These are phyloP conservation scores for Rhizodiscina lignyota DNA, from an alignment of 495 filamentous ascomycete species.

Conservation along the genomic window DNA sequence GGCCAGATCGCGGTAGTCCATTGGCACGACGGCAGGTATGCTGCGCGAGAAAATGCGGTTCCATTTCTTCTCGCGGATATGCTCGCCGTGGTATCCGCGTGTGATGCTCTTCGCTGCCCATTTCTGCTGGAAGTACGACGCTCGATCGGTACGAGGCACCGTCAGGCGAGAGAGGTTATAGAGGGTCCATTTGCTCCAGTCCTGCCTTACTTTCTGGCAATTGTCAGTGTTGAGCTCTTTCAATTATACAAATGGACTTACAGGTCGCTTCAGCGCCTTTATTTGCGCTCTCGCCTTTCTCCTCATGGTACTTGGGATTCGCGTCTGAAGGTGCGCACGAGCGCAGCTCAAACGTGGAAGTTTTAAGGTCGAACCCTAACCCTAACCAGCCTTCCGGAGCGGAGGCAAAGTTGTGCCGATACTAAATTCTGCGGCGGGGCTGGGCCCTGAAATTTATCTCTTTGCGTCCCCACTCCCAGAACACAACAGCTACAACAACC, in stretches of 20 bases:
- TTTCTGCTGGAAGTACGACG: slow-evolving; percentile 96
- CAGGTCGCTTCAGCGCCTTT: slow-evolving; percentile 46
- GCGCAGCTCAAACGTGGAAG: too few species aligned
- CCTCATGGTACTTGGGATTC: too few species aligned
- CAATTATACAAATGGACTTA: too few species aligned
- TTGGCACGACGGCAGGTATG: slow-evolving; percentile 64
- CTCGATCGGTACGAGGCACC: slow-evolving; percentile 13
- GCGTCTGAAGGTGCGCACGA: too few species aligned
- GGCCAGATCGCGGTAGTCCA: slow-evolving; percentile 65
- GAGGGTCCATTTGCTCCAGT: slow-evolving; percentile 95
- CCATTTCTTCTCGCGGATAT: slow-evolving; percentile 81
- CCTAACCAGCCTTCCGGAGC: too few species aligned
- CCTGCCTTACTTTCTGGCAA: slow-evolving; percentile 73
- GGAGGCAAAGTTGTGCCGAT: too few species aligned
- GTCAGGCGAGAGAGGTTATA: slow-evolving; percentile 56
- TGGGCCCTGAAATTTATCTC: too few species aligned
- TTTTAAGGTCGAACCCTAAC: too few species aligned
- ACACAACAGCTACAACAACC: too few species aligned
- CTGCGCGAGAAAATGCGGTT: slow-evolving; percentile 72
- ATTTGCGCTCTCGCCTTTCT: too few species aligned
- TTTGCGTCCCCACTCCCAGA: too few species aligned
- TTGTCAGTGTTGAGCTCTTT: slow-evolving; percentile 8
- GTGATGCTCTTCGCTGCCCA: slow-evolving; percentile 71
- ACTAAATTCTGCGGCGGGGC: too few species aligned
- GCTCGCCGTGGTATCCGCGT: slow-evolving; percentile 85